Base-by-base conservation (phyloP, 1,139 yeast species). In the Chernovozyma aurita region DNA sequence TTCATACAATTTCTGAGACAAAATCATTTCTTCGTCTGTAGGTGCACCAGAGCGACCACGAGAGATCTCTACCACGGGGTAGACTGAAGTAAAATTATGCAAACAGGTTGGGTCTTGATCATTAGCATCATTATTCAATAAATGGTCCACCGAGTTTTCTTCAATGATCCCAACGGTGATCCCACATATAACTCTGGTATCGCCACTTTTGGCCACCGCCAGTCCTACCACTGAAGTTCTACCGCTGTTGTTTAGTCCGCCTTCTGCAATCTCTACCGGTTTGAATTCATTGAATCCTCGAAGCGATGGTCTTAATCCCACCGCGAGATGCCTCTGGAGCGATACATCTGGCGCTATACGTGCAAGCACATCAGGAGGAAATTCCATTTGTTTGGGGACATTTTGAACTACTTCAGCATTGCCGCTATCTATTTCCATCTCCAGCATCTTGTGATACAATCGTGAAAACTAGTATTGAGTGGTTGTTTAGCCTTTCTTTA, bases 301-400 rank as follows among this genome's bases (percentile, higher is more conserved):
- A 37, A 80, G 61, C 38, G 87, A 79, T 11, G 94, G 85, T 41
- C 96, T 80, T 24, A 82, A 58, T 1, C 90, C 92, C 21, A 79
- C 63, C 8, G 80, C 65, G 24, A 90, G 58, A 57, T 88, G 95
- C 50, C 95, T 75, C 52, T 84, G 83, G 35, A 90, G 67, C 4
- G 90, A 85, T 12, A 86, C 61, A 41, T 85, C 95, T 1, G 97
- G 97, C 7, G 94, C 88, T 30, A 90, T 73, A 37, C 95, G 69
- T 2, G 94, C 90, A 36, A 90, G 66, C 14, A 88, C 87, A 28
- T 80, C 85, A 1, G 95, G 92, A 3, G 94, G 81, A 54, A 88
- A 86, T 21, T 72, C 63, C 34, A 78, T 64, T 36, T 76, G 70
- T 34, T 15, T 12, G 18, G 15, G 18, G 5, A 11, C 20, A 7